These are phyloP conservation scores for Phaeophleospora eucalypticola DNA, from an alignment of 2,329 filamentous ascomycete genomes.

Conservation along the genomic window DNA sequence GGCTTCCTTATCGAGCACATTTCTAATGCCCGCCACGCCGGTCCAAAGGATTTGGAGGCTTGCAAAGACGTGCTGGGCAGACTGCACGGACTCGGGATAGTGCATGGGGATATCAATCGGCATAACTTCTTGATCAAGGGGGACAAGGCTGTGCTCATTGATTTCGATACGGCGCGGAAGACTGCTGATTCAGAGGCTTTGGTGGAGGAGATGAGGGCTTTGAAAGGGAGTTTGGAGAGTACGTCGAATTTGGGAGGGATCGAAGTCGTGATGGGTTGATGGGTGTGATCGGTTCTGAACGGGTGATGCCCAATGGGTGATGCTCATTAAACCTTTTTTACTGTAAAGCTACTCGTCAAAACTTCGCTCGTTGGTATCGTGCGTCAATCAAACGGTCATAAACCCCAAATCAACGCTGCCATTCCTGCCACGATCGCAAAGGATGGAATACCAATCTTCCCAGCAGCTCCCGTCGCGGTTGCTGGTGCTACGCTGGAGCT, in stretches of 20 bases:
- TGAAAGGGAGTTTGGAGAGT: background rate
- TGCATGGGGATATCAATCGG: slow-evolving; percentile 38
- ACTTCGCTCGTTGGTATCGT: no score
- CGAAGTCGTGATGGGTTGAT: no score
- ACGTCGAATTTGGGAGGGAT: background rate
- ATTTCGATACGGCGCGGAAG: slow-evolving; percentile 31
- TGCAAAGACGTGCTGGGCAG: slow-evolving; percentile 29
- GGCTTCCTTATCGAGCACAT: slow-evolving; percentile 38
- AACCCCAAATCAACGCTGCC: no score
- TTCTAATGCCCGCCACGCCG: slow-evolving; percentile 25
- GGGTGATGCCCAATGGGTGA: no score
- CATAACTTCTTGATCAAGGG: slow-evolving; percentile 37
- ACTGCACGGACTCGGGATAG: slow-evolving; percentile 36
- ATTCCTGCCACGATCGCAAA: no score
- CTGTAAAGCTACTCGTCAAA: no score
- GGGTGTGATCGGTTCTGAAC: no score
- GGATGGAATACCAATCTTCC: no score
- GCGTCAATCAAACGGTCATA: no score
- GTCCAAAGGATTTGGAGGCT: slow-evolving; percentile 20
- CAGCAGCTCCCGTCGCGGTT: no score
- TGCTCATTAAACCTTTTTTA: no score
- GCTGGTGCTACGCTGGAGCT: no score
- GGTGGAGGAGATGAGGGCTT: background rate
- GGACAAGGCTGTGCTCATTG: slow-evolving; percentile 28
- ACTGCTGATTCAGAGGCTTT: background rate